phyloP scores from a whole-genome alignment of 768 basidiomycete species.

The Russula compacta region DNA sequence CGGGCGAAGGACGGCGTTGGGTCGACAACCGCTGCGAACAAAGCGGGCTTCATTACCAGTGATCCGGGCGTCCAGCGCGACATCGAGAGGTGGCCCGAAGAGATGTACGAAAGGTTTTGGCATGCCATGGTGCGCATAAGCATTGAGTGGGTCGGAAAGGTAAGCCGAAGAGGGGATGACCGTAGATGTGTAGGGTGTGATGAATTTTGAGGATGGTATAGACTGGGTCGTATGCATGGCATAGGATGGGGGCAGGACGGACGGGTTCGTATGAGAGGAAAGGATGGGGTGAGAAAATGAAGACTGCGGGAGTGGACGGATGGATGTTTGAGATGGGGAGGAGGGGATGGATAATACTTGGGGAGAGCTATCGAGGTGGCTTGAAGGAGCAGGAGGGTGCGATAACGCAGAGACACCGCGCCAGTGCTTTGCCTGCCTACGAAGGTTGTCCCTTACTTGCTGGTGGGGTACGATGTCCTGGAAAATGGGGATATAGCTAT shows the following conservation, averaged over 20 bases:
- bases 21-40: slow-evolving; percentile 50
- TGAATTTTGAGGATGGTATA: slow-evolving; percentile 44
- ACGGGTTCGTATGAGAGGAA: slow-evolving; percentile 32
- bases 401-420: slow-evolving; percentile 55
- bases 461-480: slow-evolving; percentile 37
- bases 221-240: slow-evolving; percentile 54
- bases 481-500: slow-evolving; percentile 38
- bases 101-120: slow-evolving; percentile 80
- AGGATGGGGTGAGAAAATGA: slow-evolving; percentile 29
- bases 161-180: slow-evolving; percentile 63
- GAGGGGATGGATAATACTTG: slow-evolving; percentile 26
- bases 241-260: slow-evolving; percentile 49
- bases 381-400: slow-evolving; percentile 25
- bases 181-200: slow-evolving; percentile 55
- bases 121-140: slow-evolving; percentile 75
- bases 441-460: slow-evolving; percentile 40
- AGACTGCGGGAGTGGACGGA: slow-evolving; percentile 28
- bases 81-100: slow-evolving; percentile 63
- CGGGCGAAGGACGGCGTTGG: slow-evolving; percentile 39
- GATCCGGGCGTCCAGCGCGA: slow-evolving; percentile 73
- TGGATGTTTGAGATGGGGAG: slow-evolving; percentile 23
- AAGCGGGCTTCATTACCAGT: slow-evolving; percentile 57
- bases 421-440: slow-evolving; percentile 56
- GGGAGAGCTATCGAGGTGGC: slow-evolving; percentile 29
- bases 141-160: slow-evolving; percentile 72